Base-by-base conservation (phyloP, 139 green algal species). In the Coelastrella sp. region DNA sequence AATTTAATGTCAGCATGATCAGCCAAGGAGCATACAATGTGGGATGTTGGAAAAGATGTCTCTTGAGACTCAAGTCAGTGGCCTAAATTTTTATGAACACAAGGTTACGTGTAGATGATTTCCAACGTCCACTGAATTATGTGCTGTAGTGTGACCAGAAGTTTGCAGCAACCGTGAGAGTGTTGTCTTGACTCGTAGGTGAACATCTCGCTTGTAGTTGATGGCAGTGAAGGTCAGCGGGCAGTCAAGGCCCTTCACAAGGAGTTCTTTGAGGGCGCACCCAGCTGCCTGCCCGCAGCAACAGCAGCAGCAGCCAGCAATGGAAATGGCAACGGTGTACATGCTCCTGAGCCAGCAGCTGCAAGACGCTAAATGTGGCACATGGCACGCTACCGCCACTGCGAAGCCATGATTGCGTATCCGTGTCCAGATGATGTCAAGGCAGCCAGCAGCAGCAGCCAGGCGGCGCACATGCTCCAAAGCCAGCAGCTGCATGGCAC, bases 1-100 rank as follows among this genome's bases (percentile, higher is more conserved):
- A 59, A 95, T 99, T 99, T 87, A 96, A 97, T 75, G 97, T 98
- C 64, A 92, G 96, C 77, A 98, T 99, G 97, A 98, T 99, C 90
- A 97, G 93, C 90, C 96, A 98, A 81, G 91, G 90, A 17, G 86
- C 86, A 19, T 80, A 54, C 11, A 92, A 90, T 75, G 85, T 88
- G 20, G 19, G 32, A 47, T 47, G 32, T 47, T 47, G 32, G 32
- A 47, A 47, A 47, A 47, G 32, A 47, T 47, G 32, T 47, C 32
- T 47, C 32, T 47, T 47, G 32, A 47, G 32, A 47, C 32, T 47
- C 32, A 0, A 47, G 32, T 47, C 32, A 47, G 0, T 47, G 32
- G 32, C 32, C 32, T 47, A 1, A n/a, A n/a, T n/a, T n/a, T 71
- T 3, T n/a, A 71, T 19, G 14, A 71, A 71, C 61, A 71, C 61